Evolutionary conservation across 2,329 filamentous ascomycete genomes (phyloP), one percentile per base, ranked within the genome.

Genomic region (Hypoxylon sp.): DNA sequence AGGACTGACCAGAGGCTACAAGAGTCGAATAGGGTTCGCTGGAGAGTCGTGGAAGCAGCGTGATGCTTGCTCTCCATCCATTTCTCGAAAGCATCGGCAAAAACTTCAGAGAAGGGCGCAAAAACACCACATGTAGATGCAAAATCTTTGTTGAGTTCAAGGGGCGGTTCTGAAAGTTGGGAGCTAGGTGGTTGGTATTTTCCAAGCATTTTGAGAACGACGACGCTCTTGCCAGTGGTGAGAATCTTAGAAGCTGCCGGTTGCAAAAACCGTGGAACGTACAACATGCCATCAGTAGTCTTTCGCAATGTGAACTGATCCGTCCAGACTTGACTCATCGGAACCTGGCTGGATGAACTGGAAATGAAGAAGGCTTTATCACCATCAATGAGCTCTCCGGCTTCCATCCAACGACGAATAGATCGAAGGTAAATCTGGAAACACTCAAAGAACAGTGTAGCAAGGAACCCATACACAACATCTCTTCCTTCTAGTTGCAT

Each of bases 201-300:
- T 44, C 90, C 88, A 10, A 97, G 83, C 53, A 91, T 88, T 67
- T 90, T 91, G n/a, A 98, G 82, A 49, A 98, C 91, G 0, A 96
- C 89, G 61, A 96, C 90, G 74, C 92, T 97, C 80, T 98, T 98
- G 0, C 95, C 95, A 1, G 93, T 91, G 0, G 91, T 94, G 74
- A 97, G 95, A 40, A 98, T 93, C 69, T 90, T 92, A 25, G 84
- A 82, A 0, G 89, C 89, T 1, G 90, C 88, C 2, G 90, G 86
- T 42, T 90, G 88, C 3, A 98, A 84, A 71, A 97, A 98, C 2
- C 82, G 85, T 0, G 95, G 95, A 0, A 91, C 90, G 73, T 91
- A 89, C 0, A 94, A 79, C 1, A 81, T 81, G 14, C 90, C 89
- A 46, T 89, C 83, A 2, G 85, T 79, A 0, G 89, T 88, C 11